Evolutionary conservation across 2,329 filamentous ascomycete genomes (phyloP), one percentile per base, ranked within the genome.

Genomic region (Colletotrichum tamarilloi): DNA sequence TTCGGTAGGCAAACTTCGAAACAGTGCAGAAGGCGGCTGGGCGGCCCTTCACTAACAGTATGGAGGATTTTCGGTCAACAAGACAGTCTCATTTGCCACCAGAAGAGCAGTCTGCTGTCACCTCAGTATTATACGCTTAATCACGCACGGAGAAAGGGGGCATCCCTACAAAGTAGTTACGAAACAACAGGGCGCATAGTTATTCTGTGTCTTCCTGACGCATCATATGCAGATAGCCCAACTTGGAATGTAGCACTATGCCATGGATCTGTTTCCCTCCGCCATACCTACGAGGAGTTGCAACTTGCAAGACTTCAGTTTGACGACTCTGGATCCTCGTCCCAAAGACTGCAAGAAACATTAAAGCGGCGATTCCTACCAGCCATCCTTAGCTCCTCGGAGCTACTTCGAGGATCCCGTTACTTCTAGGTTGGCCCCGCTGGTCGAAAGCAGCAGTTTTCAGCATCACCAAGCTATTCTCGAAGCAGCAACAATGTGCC

Each of bases 231-330:
- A 56, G 30, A 49, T 5, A 26, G n/a, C 59, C 55, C 28, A 55
- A 52, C 38, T 12, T 49, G 59, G 59, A 64, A 59, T 22, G 16
- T 30, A 55, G 19, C 6, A 32, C 38, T 24, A 12, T 56, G 49
- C 30, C 49, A 28, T 52, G 49, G 9, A 53, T 12, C 22, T 46
- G 42, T 35, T 35, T 28, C 57, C 57, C 16, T n/a, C 7, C 42
- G 53, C 24, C 32, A 12, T 71, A 55, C 30, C 42, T 58, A 49
- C 38, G 24, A 55, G 56, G 62, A 62, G 57, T 52, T 67, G 71
- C 71, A 72, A 73, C 49, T 62, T 72, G 71, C 67, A 72, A 73
- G 62, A 67, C 71, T 73, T 62, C 32, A 16, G 62, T 62, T 65
- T 70, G 49, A 64, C 55, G 11, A 49, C 32, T 53, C 32, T 59